Evolutionary conservation across 176 grass and related monocot genomes (phyloP).

Genomic region (Eragrostis curvula): DNA sequence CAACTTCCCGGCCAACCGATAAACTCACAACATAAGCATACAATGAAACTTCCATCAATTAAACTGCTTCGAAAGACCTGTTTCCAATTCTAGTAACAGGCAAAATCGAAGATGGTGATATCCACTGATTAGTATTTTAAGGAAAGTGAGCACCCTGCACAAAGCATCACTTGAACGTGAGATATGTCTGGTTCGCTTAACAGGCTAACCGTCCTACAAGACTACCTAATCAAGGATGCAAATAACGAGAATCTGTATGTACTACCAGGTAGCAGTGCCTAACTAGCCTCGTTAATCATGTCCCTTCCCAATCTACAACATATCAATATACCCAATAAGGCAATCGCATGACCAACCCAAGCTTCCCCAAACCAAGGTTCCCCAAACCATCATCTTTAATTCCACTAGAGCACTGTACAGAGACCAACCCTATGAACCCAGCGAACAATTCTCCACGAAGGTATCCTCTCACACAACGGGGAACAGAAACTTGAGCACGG

Average conservation of each 20-base stretch:
- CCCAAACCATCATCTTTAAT: not conserved
- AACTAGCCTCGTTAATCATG: not conserved
- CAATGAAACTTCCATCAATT: not conserved
- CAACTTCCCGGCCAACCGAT: not conserved
- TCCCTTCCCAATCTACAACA: not conserved
- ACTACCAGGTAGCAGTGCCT: not conserved
- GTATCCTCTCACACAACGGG: not conserved
- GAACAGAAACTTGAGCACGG: not conserved
- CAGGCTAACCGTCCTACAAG: not conserved
- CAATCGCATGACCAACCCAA: not conserved
- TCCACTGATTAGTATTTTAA: not conserved
- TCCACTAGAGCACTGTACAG: not conserved
- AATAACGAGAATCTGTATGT: not conserved
- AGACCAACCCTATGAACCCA: not conserved
- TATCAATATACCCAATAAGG: not conserved
- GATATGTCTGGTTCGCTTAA: too few species aligned
- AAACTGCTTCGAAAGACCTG: not conserved
- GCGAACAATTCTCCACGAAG: not conserved
- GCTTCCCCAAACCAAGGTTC: not conserved
- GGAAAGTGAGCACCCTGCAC: not conserved
- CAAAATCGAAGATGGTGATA: not conserved
- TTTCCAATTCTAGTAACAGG: not conserved
- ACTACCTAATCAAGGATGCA: not conserved
- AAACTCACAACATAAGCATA: not conserved
- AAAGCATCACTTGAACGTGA: not conserved